These are phyloP conservation scores for Boehmeria nivea DNA, from an alignment of 306 rosid genomes.

Conservation along the genomic window DNA sequence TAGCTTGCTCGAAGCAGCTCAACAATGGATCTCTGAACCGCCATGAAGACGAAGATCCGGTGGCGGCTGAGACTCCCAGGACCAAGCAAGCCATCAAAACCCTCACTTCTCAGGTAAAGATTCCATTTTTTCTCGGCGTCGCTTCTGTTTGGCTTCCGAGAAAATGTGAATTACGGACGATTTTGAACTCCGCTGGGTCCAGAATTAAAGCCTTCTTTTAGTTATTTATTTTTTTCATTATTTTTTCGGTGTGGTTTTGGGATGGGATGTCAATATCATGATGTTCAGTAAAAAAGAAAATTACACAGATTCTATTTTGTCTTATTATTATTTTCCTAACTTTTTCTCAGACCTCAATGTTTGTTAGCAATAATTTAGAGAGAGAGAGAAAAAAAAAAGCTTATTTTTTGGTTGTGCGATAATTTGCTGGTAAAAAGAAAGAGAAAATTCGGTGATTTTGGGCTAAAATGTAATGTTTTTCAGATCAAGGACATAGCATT, in stretches of 20 bases:
- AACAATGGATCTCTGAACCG: conserved; percentile 81
- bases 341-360: background rate
- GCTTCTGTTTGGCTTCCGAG: conserved; percentile 21
- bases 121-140: background rate
- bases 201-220: too few relatives aligned
- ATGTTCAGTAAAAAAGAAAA: background rate
- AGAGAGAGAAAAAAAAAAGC: too few relatives aligned
- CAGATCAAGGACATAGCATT: conserved; percentile 98
- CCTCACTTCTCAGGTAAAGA: conserved; percentile 79
- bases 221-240: too few relatives aligned
- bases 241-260: too few relatives aligned
- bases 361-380: too few relatives aligned
- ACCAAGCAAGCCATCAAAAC: conserved; percentile 87
- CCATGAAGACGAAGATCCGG: conserved; percentile 60
- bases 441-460: background rate
- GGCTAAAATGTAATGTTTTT: too few relatives aligned
- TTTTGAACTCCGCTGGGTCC: background rate
- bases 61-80: conserved; percentile 50
- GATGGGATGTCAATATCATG: background rate
- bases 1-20: conserved; percentile 87
- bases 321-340: background rate
- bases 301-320: conserved; percentile 5
- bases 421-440: too few relatives aligned
- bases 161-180: conserved; percentile 17
- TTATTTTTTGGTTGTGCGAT: too few relatives aligned